phyloP scores from a whole-genome alignment of 495 filamentous ascomycete species.

The Neurospora sp. region DNA sequence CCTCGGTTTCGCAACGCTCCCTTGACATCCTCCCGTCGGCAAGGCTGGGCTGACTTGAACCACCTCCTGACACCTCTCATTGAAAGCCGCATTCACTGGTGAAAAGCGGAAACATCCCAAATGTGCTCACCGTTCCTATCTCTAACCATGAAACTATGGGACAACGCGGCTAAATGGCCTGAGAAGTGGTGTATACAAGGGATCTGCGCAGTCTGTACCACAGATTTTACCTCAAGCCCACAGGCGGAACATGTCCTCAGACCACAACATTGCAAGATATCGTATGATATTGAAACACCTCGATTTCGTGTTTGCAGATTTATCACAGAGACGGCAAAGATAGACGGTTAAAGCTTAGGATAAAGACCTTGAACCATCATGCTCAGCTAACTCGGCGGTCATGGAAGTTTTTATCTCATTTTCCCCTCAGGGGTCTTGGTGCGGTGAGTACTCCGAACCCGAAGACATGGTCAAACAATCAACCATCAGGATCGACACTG shows the following conservation, averaged over 20 bases:
- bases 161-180: background rate
- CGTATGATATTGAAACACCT: background rate
- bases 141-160: background rate
- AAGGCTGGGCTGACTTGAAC: background rate
- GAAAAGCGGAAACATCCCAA: background rate
- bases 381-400: background rate
- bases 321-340: background rate
- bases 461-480: background rate
- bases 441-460: background rate
- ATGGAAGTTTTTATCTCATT: background rate
- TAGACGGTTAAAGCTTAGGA: background rate
- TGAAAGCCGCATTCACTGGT: background rate
- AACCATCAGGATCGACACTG: background rate
- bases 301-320: background rate
- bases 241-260: background rate
- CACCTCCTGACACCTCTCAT: background rate
- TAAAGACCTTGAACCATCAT: background rate
- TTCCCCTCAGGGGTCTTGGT: background rate
- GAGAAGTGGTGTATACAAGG: background rate
- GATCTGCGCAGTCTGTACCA: background rate
- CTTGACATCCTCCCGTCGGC: background rate
- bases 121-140: background rate
- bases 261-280: background rate
- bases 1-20: background rate
- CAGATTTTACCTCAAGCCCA: background rate